phyloP scores from a whole-genome alignment of 257 asterid genomes.

The Petrea volubilis region DNA sequence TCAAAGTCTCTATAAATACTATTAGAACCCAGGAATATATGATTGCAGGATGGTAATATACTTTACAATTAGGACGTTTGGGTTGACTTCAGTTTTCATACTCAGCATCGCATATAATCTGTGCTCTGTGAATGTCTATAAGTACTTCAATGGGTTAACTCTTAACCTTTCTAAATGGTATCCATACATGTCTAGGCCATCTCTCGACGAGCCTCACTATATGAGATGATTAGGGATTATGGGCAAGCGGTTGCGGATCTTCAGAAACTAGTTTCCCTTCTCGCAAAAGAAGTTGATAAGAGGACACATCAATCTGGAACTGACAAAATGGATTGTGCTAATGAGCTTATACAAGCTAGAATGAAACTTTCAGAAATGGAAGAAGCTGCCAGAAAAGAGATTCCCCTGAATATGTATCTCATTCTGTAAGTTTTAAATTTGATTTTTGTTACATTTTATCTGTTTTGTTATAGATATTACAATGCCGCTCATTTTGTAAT shows the following conservation, averaged over 20 bases:
- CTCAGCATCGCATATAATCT: constrained; percentile 2
- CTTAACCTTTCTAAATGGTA: neutral
- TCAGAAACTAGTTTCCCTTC: constrained; percentile 66
- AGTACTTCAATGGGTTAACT: neutral
- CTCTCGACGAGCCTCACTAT: constrained; percentile 77
- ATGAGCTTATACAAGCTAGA: constrained; percentile 77
- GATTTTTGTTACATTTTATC: neutral
- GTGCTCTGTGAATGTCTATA: neutral
- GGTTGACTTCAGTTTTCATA: constrained; percentile 5
- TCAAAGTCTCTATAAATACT: neutral
- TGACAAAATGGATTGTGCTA: constrained; percentile 49
- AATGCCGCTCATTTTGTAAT: neutral
- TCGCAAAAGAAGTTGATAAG: constrained; percentile 60
- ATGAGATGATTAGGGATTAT: constrained; percentile 89
- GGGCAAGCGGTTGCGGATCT: constrained; percentile 86
- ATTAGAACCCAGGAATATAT: constrained; percentile 15
- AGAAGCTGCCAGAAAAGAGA: constrained; percentile 73
- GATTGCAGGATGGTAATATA: neutral
- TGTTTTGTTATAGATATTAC: neutral
- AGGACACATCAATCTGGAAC: constrained; percentile 47
- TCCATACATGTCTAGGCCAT: constrained; percentile 59
- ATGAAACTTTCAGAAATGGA: constrained; percentile 72
- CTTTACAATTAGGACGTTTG: too few relatives aligned
- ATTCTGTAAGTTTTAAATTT: constrained; percentile 68
- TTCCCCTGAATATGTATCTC: constrained; percentile 83